phyloP scores from a whole-genome alignment of 495 filamentous ascomycete genomes.

The Trichocladium uniseriatum region DNA sequence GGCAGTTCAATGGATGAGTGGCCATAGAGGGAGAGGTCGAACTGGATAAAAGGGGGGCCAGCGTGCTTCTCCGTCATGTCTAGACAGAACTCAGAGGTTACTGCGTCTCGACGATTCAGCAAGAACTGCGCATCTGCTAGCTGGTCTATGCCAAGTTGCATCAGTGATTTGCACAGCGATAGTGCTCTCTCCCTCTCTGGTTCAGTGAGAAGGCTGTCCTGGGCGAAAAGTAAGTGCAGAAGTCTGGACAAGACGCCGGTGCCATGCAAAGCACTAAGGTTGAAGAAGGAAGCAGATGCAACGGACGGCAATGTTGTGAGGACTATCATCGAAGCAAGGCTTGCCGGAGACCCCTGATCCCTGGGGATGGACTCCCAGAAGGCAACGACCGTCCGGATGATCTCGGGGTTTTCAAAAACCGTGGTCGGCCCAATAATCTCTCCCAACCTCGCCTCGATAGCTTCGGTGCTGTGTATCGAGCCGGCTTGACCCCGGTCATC shows the following conservation, averaged over 20 bases:
- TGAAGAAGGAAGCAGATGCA: slow-evolving; percentile 55
- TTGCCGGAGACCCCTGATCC: slow-evolving; percentile 30
- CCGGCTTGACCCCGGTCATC: slow-evolving; percentile 9
- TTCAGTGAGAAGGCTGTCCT: slow-evolving; percentile 35
- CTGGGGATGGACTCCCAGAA: slow-evolving; percentile 56
- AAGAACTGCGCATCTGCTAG: slow-evolving; percentile 73
- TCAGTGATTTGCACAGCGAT: slow-evolving; percentile 48
- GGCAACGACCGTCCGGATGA: slow-evolving; percentile 52
- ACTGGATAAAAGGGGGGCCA: slow-evolving; percentile 77
- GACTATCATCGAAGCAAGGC: slow-evolving; percentile 49
- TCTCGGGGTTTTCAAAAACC: slow-evolving; percentile 52
- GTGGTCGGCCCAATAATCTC: slow-evolving; percentile 46
- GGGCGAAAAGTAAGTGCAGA: slow-evolving; percentile 55
- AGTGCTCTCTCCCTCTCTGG: slow-evolving; percentile 50
- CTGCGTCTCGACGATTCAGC: slow-evolving; percentile 52
- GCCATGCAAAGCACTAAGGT: slow-evolving; percentile 65
- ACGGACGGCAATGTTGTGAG: slow-evolving; percentile 46
- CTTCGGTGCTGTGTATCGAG: slow-evolving; percentile 20
- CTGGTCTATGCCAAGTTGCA: slow-evolving; percentile 60
- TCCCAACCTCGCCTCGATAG: slow-evolving; percentile 34
- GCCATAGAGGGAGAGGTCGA: slow-evolving; percentile 82
- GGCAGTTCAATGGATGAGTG: slow-evolving; percentile 83
- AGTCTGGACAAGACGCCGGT: slow-evolving; percentile 67
- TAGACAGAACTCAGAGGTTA: slow-evolving; percentile 63
- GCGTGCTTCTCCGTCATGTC: slow-evolving; percentile 61